Evolutionary conservation across 805 yeast species (phyloP).

Genomic region (Candida ficus): DNA sequence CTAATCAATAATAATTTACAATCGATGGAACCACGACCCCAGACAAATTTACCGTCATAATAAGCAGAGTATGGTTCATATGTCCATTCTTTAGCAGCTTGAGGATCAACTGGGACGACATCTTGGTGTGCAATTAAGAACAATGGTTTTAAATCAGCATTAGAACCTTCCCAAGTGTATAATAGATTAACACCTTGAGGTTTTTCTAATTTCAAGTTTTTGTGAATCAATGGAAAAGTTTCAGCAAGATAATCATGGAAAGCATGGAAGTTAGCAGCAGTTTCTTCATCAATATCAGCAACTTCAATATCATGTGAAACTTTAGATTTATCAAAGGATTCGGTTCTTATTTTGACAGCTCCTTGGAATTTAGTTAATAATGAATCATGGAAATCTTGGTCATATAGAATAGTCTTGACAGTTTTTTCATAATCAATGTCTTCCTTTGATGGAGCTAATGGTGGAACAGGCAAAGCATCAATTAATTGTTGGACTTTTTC

Average conservation of each 20-base stretch:
- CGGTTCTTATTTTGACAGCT: conserved; percentile 6
- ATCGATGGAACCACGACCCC: conserved; percentile 78
- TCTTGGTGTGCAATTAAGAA: conserved; percentile 78
- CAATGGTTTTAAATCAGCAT: conserved; percentile 50
- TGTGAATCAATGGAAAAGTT: conserved; percentile 53
- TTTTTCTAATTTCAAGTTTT: conserved; percentile 41
- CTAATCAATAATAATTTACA: conserved; percentile 67
- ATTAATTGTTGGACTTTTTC: conserved; percentile 3
- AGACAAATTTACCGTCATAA: conserved; percentile 56
- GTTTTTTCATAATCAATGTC: background rate
- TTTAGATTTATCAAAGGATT: conserved; percentile 2
- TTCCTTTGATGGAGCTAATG: conserved; percentile 1
- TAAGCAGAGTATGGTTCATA: conserved; percentile 62
- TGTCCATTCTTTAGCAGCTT: conserved; percentile 55
- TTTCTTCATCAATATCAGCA: conserved; percentile 2
- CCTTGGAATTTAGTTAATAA: conserved; percentile 7
- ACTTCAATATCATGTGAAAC: background rate
- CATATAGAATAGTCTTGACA: background rate
- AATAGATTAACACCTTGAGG: conserved; percentile 65
- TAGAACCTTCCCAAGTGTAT: conserved; percentile 57
- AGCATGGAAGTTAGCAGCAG: conserved; percentile 15
- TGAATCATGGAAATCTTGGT: conserved; percentile 3
- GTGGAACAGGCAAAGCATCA: conserved; percentile 1
- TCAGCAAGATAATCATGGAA: conserved; percentile 47
- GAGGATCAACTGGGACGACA: conserved; percentile 70